Percentiles rank a stretch among this genome's conserved stretches.
phyloP scores from a whole-genome alignment of 768 basidiomycete species.

The Trametes elegans region DNA sequence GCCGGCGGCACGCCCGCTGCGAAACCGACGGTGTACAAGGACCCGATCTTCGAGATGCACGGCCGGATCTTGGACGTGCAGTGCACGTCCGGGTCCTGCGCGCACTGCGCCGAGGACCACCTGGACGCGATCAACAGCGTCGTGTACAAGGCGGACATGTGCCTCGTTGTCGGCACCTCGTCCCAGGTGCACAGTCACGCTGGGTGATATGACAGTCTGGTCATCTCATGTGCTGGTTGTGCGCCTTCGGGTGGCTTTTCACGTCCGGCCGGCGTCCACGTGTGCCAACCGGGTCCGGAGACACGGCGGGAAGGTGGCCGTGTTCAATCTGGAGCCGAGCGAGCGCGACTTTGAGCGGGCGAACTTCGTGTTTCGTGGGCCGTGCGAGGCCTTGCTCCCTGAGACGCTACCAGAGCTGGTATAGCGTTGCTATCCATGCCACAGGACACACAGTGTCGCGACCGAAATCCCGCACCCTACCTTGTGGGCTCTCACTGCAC shows the following conservation, averaged over 20 bases:
- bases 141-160: conserved; percentile 31
- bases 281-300: conserved; percentile 24
- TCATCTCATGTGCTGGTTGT: too few species aligned
- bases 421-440: too few species aligned
- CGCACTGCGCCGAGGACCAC: conserved; percentile 36
- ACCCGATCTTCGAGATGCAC: conserved; percentile 51
- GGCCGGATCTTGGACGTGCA: conserved; percentile 50
- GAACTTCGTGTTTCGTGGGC: conserved; percentile 48
- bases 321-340: conserved; percentile 36
- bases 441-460: too few species aligned
- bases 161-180: conserved; percentile 39
- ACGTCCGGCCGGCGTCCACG: conserved; percentile 35
- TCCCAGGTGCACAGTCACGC: too few species aligned
- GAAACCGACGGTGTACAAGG: background rate
- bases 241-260: too few species aligned
- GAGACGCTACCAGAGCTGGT: background rate
- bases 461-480: too few species aligned
- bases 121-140: conserved; percentile 28
- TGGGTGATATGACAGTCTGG: too few species aligned
- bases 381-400: conserved; percentile 37
- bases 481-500: too few species aligned
- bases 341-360: conserved; percentile 36
- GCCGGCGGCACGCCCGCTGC: background rate
- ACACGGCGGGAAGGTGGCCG: conserved; percentile 35
- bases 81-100: conserved; percentile 35